Conservation (phyloP, 805 yeast species). For the Suhomyces kilbournensis region DNA sequence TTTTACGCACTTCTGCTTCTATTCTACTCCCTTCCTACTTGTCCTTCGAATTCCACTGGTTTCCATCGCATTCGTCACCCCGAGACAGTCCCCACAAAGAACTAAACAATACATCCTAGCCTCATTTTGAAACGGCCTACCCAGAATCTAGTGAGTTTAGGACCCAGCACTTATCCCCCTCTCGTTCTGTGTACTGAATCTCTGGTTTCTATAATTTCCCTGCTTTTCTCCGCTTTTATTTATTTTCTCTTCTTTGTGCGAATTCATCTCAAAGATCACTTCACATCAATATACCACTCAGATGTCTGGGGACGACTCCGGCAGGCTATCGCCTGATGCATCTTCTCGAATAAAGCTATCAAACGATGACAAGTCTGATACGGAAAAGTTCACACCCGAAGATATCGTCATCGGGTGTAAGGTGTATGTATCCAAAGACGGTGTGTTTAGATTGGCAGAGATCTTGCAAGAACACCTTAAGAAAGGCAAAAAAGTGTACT, state of each 20-base stretch:
- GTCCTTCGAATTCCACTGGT: too few relatives aligned
- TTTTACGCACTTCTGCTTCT: too few relatives aligned
- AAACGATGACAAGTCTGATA: conserved; percentile 2
- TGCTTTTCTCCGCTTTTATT: not conserved
- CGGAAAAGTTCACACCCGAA: conserved; percentile 28
- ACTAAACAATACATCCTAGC: too few relatives aligned
- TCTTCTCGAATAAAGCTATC: conserved; percentile 13
- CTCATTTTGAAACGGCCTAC: too few relatives aligned
- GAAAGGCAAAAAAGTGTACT: conserved; percentile 75
- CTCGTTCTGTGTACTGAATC: too few relatives aligned
- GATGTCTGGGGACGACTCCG: conserved; percentile 9
- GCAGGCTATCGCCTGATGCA: conserved; percentile 8
- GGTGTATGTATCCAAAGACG: conserved; percentile 78
- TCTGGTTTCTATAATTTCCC: too few relatives aligned
- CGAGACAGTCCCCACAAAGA: too few relatives aligned
- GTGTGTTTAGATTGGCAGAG: conserved; percentile 78
- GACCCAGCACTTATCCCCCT: too few relatives aligned
- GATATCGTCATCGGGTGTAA: conserved; percentile 76
- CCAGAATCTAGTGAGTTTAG: too few relatives aligned
- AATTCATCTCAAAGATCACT: not conserved
- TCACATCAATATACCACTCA: not conserved
- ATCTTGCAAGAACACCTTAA: conserved; percentile 71
- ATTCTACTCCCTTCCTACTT: too few relatives aligned
- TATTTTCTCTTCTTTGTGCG: not conserved
- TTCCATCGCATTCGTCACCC: too few relatives aligned